Conservation (phyloP, 257 asterid genomes). For the Przewalskia tangutica region DNA sequence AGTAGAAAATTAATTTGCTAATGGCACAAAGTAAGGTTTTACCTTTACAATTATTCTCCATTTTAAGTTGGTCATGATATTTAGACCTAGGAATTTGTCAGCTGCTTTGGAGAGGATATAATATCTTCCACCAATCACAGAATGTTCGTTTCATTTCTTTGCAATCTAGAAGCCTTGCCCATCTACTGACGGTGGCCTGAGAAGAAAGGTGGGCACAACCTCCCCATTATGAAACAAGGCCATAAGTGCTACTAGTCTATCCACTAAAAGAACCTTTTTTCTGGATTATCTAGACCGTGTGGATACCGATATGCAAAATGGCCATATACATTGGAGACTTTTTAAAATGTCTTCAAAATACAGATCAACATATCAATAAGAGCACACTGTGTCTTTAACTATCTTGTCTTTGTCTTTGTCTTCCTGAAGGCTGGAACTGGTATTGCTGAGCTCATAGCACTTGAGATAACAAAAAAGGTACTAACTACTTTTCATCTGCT, state of each 20-base stretch:
- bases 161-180: not conserved
- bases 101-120: not conserved
- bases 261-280: not conserved
- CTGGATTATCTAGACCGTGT: not conserved
- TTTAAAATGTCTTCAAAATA: not conserved
- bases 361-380: not conserved
- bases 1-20: not conserved
- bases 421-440: constrained; percentile 87
- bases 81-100: not conserved
- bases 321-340: not conserved
- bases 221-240: not conserved
- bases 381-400: constrained; percentile 5
- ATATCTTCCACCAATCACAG: not conserved
- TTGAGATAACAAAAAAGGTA: constrained; percentile 67
- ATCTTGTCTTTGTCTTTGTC: constrained; percentile 11
- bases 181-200: not conserved
- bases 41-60: not conserved
- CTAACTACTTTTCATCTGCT: constrained; percentile 1
- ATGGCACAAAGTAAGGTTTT: not conserved
- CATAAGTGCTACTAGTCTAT: not conserved
- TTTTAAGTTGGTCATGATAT: not conserved
- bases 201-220: too few species aligned
- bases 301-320: not conserved
- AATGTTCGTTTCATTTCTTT: not conserved
- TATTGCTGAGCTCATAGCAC: constrained; percentile 93